A percentile compares a stretch with the other conserved stretches of the same genome.
Evolutionary conservation across 352 stramenopile genomes (phyloP).

Genomic region (Pythium dissotocum): DNA sequence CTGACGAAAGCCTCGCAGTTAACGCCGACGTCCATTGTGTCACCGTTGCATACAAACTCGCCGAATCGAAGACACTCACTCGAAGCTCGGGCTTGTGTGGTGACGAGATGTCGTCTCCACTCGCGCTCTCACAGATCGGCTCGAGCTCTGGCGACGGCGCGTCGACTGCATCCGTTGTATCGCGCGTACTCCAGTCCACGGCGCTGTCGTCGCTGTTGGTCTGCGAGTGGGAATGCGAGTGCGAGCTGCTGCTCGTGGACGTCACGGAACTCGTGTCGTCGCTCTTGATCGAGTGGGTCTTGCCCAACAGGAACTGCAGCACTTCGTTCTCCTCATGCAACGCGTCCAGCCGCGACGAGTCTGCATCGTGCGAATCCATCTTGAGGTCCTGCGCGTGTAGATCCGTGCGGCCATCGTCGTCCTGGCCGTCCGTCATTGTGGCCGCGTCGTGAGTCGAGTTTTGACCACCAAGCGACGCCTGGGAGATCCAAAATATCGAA

Average conservation of each 20-base stretch:
- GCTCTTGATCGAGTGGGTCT: conserved; percentile 14
- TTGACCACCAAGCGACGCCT: conserved; percentile 19
- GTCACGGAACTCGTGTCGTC: conserved; percentile 14
- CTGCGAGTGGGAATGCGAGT: conserved; percentile 12
- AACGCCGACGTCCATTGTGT: background rate
- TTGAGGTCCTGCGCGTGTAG: background rate
- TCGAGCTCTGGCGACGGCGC: background rate
- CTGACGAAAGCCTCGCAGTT: background rate
- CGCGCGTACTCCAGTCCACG: background rate
- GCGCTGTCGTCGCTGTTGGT: conserved; percentile 14
- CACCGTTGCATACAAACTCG: background rate
- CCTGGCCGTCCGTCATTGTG: background rate
- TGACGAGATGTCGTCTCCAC: background rate
- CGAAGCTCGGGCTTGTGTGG: background rate
- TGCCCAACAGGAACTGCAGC: conserved; percentile 33
- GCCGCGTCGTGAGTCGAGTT: background rate
- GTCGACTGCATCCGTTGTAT: background rate
- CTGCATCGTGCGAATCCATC: background rate
- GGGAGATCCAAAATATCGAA: conserved; percentile 21
- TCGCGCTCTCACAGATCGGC: background rate
- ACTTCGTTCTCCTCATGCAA: conserved; percentile 23
- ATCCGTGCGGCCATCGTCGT: background rate
- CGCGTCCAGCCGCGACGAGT: background rate
- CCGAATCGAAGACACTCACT: background rate
- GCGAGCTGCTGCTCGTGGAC: conserved; percentile 6